Percentiles rank a stretch among this genome's conserved stretches.
Evolutionary conservation across 2,329 filamentous ascomycete species (phyloP).

Genomic region (Fusarium guadeloupense): DNA sequence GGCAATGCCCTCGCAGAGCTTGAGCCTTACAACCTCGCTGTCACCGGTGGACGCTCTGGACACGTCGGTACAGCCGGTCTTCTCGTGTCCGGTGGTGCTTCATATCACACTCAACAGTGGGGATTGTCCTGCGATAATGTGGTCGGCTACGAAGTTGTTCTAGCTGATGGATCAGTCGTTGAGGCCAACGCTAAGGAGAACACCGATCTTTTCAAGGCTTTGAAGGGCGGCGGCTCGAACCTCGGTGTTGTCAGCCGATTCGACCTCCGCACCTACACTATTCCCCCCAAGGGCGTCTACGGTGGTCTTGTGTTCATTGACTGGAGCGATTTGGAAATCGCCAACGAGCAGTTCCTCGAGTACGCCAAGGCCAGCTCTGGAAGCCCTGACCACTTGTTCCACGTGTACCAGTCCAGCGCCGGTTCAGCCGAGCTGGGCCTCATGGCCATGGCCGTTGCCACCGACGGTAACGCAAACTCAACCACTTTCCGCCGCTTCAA

Average conservation of each 20-base stretch:
- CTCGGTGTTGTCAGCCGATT: constrained; percentile 49
- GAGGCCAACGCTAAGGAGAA: constrained; percentile 49
- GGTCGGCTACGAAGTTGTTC: constrained; percentile 52
- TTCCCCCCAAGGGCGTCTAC: not conserved
- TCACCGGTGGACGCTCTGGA: constrained; percentile 44
- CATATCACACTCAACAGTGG: constrained; percentile 42
- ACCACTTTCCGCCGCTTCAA: not conserved
- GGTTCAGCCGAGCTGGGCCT: not conserved
- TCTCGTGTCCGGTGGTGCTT: constrained; percentile 43
- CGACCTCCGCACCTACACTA: constrained; percentile 37
- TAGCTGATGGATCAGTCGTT: constrained; percentile 52
- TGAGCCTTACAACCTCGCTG: constrained; percentile 33
- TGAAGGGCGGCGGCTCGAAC: constrained; percentile 49
- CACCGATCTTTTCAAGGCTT: constrained; percentile 47
- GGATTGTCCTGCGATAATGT: constrained; percentile 42
- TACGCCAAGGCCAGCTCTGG: not conserved
- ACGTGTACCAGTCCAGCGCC: not conserved
- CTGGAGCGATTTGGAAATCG: not conserved
- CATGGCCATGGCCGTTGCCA: not conserved
- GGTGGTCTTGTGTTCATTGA: not conserved
- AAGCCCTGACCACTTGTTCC: not conserved
- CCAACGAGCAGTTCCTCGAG: not conserved
- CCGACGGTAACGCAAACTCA: not conserved
- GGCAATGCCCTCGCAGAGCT: constrained; percentile 41
- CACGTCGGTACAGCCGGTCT: constrained; percentile 45